These are phyloP conservation scores for Gossypium mustelinum DNA, from an alignment of 345 rosid species.

Conservation along the genomic window DNA sequence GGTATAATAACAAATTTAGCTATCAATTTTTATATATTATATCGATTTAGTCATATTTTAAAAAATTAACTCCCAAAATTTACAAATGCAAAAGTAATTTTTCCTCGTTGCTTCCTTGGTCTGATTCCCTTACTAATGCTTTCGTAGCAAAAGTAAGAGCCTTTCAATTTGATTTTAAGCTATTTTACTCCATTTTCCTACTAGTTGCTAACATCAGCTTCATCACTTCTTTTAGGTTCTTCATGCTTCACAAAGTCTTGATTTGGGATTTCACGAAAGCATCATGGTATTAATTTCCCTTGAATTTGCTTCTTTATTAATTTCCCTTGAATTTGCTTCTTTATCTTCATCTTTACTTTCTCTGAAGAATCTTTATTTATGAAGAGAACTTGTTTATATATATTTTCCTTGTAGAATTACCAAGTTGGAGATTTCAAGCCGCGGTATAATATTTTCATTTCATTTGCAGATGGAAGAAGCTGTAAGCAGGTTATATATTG, in stretches of 20 bases:
- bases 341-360: neutral
- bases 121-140: neutral
- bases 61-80: too few species aligned
- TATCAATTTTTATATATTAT: too few species aligned
- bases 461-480: slow-evolving; percentile 41
- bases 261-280: neutral
- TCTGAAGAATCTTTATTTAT: neutral
- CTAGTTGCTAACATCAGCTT: neutral
- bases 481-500: slow-evolving; percentile 38
- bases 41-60: too few species aligned
- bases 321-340: neutral
- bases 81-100: neutral
- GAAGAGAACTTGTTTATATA: neutral
- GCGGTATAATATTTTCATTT: slow-evolving; percentile 36
- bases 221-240: slow-evolving; percentile 1
- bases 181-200: neutral
- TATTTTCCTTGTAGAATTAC: slow-evolving; percentile 31
- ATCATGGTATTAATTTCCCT: slow-evolving; percentile 26
- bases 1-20: too few species aligned
- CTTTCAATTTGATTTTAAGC: neutral
- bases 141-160: neutral
- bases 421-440: slow-evolving; percentile 51
- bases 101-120: neutral
- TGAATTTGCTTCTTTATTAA: neutral
- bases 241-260: slow-evolving; percentile 18